These are phyloP conservation scores for Lactarius psammicola DNA, from an alignment of 768 basidiomycete genomes.

Conservation along the genomic window DNA sequence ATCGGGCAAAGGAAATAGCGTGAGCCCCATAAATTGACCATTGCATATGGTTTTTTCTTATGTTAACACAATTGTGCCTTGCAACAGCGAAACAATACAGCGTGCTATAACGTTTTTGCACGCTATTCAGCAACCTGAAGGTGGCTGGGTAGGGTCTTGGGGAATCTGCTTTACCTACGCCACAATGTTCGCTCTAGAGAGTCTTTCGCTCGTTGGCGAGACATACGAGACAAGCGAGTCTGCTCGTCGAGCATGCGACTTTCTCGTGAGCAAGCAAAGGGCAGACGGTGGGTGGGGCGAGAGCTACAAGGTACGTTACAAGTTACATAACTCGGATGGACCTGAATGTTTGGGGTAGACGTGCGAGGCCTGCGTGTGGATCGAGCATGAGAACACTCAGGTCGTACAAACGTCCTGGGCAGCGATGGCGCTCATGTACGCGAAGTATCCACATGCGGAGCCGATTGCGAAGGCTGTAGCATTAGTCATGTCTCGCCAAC, in stretches of 20 bases:
- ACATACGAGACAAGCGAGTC: constrained; percentile 71
- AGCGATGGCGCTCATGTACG: constrained; percentile 88
- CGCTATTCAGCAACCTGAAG: constrained; percentile 71
- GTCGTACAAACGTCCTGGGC: constrained; percentile 95
- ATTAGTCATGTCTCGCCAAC: constrained; percentile 88
- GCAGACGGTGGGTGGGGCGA: constrained; percentile 98
- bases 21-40: constrained; percentile 38
- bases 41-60: background rate
- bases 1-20: constrained; percentile 77
- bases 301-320: constrained; percentile 77
- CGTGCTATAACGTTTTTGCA: constrained; percentile 82
- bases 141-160: constrained; percentile 96
- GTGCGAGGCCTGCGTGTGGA: constrained; percentile 77
- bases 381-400: constrained; percentile 81
- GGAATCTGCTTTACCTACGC: constrained; percentile 99
- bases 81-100: constrained; percentile 56
- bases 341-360: constrained; percentile 47
- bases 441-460: constrained; percentile 72
- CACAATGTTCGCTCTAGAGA: constrained; percentile 93
- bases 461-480: constrained; percentile 77
- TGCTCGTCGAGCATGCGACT: constrained; percentile 76
- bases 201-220: constrained; percentile 85
- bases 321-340: background rate
- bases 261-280: constrained; percentile 79
- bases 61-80: background rate